These are phyloP conservation scores for Lecanosticta acicola DNA, from an alignment of 2,329 filamentous ascomycete species.

Conservation along the genomic window DNA sequence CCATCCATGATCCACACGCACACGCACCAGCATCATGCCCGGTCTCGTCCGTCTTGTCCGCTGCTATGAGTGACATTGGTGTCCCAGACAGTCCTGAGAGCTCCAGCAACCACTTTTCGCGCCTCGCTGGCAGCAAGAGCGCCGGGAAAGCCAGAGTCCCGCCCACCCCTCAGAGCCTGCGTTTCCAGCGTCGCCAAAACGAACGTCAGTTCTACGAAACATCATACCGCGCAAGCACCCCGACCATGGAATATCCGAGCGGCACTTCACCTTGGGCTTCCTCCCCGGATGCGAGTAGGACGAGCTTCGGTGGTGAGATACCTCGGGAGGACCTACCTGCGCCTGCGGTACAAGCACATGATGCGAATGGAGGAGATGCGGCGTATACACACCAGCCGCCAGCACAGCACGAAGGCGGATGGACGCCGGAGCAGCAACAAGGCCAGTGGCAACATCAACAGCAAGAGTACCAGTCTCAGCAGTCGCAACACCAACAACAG, in stretches of 20 bases:
- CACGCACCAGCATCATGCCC: no score
- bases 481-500: conserved; percentile 22
- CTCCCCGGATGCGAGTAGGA: conserved; percentile 50
- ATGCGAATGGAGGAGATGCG: conserved; percentile 8
- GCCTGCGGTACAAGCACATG: conserved; percentile 20
- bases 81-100: no score
- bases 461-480: conserved; percentile 36
- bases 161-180: conserved; percentile 20
- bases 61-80: no score
- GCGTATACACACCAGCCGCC: conserved; percentile 1
- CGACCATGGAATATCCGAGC: conserved; percentile 60
- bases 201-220: conserved; percentile 33
- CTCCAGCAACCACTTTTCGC: background rate
- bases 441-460: conserved; percentile 34
- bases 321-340: conserved; percentile 26
- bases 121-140: background rate
- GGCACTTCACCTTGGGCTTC: conserved; percentile 61
- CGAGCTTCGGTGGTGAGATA: conserved; percentile 40
- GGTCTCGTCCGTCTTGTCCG: no score
- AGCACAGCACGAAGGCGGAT: conserved; percentile 14
- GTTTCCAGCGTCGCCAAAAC: conserved; percentile 33
- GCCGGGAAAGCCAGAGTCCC: background rate
- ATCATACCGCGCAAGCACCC: conserved; percentile 25
- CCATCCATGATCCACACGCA: no score
- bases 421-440: conserved; percentile 33